Base-by-base conservation (phyloP, 1,139 yeast species). In the Trichomonascaceae sp. region DNA sequence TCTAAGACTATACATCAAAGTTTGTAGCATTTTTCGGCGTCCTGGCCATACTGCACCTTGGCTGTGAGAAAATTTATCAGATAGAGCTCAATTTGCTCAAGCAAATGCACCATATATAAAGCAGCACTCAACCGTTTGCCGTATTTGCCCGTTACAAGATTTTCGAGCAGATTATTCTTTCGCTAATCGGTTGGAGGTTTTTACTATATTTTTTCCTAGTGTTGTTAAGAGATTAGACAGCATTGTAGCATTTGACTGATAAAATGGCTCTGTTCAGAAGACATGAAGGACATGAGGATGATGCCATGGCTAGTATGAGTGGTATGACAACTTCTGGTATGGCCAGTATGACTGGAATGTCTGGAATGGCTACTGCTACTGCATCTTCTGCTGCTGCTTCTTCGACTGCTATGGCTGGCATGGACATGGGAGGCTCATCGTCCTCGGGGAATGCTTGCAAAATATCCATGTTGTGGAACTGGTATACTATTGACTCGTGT, bases 401-500 rank as follows among this genome's bases (percentile, higher is more conserved):
- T 18, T 24, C 52, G 13, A 27, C 50, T 8, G 12, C 49, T 4
- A 55, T 52, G 48, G 45, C 43, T 47, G 46, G 51, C 38, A 45
- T 49, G 49, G 49, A 32, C 18, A 41, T 38, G 47, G 24, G 39
- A 12, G 41, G 48, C 13, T 17, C 44, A 15, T 27, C 43, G 7
- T 24, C 43, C n/a, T 44, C 52, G 22, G 19, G 24, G 3, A n/a
- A 18, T 20, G 49, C 55, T 13, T 70, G 74, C 60, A 54, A 66
- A 47, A 66, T 70, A 58, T 52, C 61, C 43, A 79, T 79, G 83
- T 61, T 75, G 51, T 79, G 83, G 83, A 79, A 79, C 63, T 79
- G 83, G 83, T 67, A 76, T 57, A 82, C 87, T 0, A 74, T 83
- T 38, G 83, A 83, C 61, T 68, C 84, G 1, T 84, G 89, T 63